phyloP scores from a whole-genome alignment of 768 basidiomycete genomes.

The Lactarius hengduanensis region DNA sequence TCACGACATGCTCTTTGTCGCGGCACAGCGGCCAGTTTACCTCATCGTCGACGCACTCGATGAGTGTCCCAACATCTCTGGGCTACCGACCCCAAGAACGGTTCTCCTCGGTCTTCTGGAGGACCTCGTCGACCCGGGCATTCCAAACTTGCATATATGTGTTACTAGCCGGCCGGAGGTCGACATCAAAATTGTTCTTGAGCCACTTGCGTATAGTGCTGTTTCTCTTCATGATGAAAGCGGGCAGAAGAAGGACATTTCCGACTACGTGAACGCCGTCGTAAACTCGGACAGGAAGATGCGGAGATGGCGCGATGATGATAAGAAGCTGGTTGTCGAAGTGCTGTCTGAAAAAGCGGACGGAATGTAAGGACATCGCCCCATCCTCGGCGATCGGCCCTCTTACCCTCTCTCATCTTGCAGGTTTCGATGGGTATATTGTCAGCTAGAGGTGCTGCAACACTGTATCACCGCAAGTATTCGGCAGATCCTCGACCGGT shows the following conservation, averaged over 20 bases:
- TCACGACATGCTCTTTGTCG: neutral
- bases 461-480: neutral
- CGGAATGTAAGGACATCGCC: too few relatives aligned
- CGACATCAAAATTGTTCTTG: neutral
- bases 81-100: neutral
- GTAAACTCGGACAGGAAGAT: neutral
- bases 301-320: neutral
- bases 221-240: neutral
- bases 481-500: neutral
- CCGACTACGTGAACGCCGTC: neutral
- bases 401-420: too few relatives aligned
- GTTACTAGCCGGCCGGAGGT: neutral
- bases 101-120: neutral
- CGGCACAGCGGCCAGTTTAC: neutral
- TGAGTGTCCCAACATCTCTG: neutral
- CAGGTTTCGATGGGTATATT: neutral
- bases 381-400: too few relatives aligned
- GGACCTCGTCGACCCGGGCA: neutral
- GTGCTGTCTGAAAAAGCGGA: neutral
- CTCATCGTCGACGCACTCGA: too few relatives aligned
- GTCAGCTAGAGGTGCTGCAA: neutral
- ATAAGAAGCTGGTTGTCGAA: neutral
- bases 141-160: neutral
- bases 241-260: neutral
- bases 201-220: neutral